Base-by-base conservation (phyloP, 2,329 filamentous ascomycete genomes). In the Monosporascus cannonballus region DNA sequence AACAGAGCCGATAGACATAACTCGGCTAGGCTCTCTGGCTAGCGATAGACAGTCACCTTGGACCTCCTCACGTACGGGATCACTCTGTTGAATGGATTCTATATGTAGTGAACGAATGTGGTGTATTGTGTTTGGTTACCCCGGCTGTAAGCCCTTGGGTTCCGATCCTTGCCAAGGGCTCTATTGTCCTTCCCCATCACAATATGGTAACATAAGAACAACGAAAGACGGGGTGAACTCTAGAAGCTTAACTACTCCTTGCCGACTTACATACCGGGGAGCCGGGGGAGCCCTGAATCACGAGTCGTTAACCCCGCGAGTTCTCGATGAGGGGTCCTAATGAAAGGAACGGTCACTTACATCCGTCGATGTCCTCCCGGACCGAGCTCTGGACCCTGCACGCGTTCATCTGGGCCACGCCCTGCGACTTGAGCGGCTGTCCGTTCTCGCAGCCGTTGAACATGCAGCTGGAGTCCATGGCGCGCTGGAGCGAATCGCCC, bases 401-500 rank as follows among this genome's bases (percentile, higher is more conserved):
- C 4, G 57, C 54, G 53, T 64, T 65, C 61, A 65, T 65, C 50
- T 61, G 55, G 34, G 55, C 42, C 3, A 63, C 60, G 18, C 53
- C 54, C 54, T 67, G 62, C 15, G 64, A 65, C 54, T 51, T 52
- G 46, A 66, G 59, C 1, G 62, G 61, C n/a, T 53, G 55, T 17
- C 64, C 64, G 51, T 64, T 65, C 52, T 65, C 64, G 57, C 64
- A 67, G 30, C 59, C 64, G 42, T 64, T 56, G 51, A 66, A 67
- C 61, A 67, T 66, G 61, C 64, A 67, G 38, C 44, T 51, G 7
- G 57, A 61, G 49, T 66, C 61, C 64, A 67, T 68, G 38, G 68
- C 67, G 8, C 60, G 56, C 53, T 71, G 68, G 30, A 70, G 51
- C 3, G 64, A 49, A 47, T 67, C 65, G 17, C 55, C 63, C 48